Evolutionary conservation across 2,329 filamentous ascomycete genomes (phyloP).

Genomic region (Fusarium xyrophilum): DNA sequence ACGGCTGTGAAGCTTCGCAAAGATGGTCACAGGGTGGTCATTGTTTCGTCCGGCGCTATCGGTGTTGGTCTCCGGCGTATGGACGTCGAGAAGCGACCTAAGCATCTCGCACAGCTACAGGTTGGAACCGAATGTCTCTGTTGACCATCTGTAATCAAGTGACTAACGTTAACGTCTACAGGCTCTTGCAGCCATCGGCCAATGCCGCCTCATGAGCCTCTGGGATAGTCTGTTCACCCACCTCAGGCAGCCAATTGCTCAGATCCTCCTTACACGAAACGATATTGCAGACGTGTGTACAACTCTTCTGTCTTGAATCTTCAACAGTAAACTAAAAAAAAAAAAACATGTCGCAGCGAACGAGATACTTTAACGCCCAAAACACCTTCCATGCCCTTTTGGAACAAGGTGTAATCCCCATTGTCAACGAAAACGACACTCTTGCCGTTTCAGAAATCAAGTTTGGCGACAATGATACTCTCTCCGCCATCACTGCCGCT

Average conservation of each 20-base stretch:
- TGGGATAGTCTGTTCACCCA: constrained; percentile 95
- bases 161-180: constrained; percentile 43
- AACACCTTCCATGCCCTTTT: constrained; percentile 91
- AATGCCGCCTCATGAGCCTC: constrained; percentile 91
- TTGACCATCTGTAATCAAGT: background rate
- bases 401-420: constrained; percentile 94
- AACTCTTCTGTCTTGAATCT: background rate
- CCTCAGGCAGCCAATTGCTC: constrained; percentile 87
- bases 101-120: constrained; percentile 88
- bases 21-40: constrained; percentile 92
- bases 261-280: constrained; percentile 91
- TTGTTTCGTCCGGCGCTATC: constrained; percentile 97
- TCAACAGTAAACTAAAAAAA: background rate
- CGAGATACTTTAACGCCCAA: constrained; percentile 94
- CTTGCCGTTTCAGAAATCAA: constrained; percentile 97
- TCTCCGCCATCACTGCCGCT: constrained; percentile 93
- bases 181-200: constrained; percentile 93
- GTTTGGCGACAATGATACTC: constrained; percentile 97
- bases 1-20: constrained; percentile 86
- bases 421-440: constrained; percentile 99
- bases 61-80: constrained; percentile 91
- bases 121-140: constrained; percentile 48
- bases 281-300: constrained; percentile 86
- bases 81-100: constrained; percentile 85
- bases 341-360: constrained; percentile 61